phyloP scores from a whole-genome alignment of 148 eudicot genomes.

The Cornus controversa region DNA sequence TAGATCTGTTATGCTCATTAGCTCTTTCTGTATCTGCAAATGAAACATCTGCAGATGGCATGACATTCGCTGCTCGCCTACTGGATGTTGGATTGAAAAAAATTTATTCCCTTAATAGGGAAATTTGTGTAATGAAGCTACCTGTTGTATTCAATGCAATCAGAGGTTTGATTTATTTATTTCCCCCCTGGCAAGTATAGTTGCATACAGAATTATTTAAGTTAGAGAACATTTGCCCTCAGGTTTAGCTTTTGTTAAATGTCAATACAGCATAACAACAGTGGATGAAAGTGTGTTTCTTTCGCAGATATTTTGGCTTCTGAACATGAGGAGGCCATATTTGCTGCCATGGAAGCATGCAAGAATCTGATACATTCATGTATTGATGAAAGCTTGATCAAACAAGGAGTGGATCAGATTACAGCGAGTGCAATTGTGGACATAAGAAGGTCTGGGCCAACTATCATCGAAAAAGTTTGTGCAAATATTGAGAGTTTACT shows the following conservation, averaged over 20 bases:
- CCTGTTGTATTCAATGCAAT: slow-evolving; percentile 71
- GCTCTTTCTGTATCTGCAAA: slow-evolving; percentile 47
- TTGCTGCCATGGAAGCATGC: slow-evolving; percentile 70
- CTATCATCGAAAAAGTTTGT: slow-evolving; percentile 76
- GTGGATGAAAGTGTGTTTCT: slow-evolving; percentile 17
- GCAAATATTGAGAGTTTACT: slow-evolving; percentile 75
- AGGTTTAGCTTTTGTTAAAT: background rate
- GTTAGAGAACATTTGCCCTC: background rate
- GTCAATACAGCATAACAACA: background rate
- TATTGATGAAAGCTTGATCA: slow-evolving; percentile 73
- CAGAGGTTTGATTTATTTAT: slow-evolving; percentile 43
- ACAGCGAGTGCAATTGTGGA: slow-evolving; percentile 22
- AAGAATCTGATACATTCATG: slow-evolving; percentile 69
- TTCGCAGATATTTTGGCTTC: slow-evolving; percentile 73
- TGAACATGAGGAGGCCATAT: slow-evolving; percentile 79
- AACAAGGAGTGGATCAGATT: slow-evolving; percentile 61
- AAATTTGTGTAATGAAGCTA: slow-evolving; percentile 70
- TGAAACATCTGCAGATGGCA: slow-evolving; percentile 79
- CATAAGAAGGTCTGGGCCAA: slow-evolving; percentile 51
- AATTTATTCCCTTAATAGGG: slow-evolving; percentile 55
- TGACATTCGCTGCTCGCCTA: slow-evolving; percentile 80
- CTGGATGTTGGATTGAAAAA: slow-evolving; percentile 79
- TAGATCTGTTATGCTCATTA: slow-evolving; percentile 69
- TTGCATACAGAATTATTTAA: background rate
- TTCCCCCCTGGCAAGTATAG: background rate